Base-by-base conservation (phyloP, 2,329 filamentous ascomycete species). In the Fusarium equiseti region DNA sequence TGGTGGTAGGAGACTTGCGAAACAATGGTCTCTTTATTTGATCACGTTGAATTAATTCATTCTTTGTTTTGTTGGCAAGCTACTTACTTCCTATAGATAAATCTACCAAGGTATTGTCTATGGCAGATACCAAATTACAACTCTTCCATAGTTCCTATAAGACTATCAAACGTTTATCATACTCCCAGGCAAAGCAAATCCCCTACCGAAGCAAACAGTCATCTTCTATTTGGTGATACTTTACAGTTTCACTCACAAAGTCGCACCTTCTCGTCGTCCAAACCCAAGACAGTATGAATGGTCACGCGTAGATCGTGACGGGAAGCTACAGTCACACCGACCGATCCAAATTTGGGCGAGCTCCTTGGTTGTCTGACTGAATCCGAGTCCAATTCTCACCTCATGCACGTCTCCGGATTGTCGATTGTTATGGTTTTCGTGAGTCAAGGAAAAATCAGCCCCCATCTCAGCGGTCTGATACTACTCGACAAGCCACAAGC, bases 301-400 rank as follows among this genome's bases (percentile, higher is more conserved):
- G 38, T 66, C 63, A 66, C 55, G 62, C 49, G 38, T 27, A 18
- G 31, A 66, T 60, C 50, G 42, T 29, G 40, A 57, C 61, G 60
- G 65, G 38, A 63, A 58, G 57, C 57, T 63, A 57, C 65, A 72
- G 69, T 72, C 52, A 52, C 55, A 71, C 63, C 24, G 26, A 62
- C 50, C 22, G 62, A 61, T 66, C 20, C 32, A 27, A 43, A 13
- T 29, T 26, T 26, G 18, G 49, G 24, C 45, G 18, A 22, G 13
- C 26, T 20, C 12, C 18, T 40, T 31, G 20, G 26, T 26, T 15
- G n/a, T 40, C 32, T 40, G 32, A 40, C 24, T 20, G 18, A 10
- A n/a, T 8, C 20, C 24, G 24, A 27, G 13, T 43, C 15, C 35
- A 38, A 18, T 38, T 38, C 16, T 22, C 50, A 18, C 12, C 15